Percentiles rank a stretch among this genome's conserved stretches.
phyloP scores from a whole-genome alignment of 78 protist genomes.

The slime mould (Dictyostelium discoideum) region DNA sequence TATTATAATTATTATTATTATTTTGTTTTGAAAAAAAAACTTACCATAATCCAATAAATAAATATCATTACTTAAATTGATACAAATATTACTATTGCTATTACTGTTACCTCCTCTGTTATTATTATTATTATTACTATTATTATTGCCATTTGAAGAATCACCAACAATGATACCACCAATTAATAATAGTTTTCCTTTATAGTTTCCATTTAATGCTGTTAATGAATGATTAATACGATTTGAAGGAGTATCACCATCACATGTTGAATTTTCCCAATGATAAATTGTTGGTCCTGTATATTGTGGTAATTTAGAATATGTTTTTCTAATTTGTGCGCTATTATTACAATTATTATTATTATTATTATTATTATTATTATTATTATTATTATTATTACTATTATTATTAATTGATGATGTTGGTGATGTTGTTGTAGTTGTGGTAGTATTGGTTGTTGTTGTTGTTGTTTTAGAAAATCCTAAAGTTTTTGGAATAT shows the following conservation, averaged over 20 bases:
- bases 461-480: not conserved
- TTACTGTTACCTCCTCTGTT: not conserved
- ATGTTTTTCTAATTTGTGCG: slow-evolving; percentile 18
- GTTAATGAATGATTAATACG: slow-evolving; percentile 20
- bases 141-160: not conserved
- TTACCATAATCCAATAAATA: slow-evolving; percentile 41
- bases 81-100: not conserved
- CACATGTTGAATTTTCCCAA: slow-evolving; percentile 14
- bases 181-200: slow-evolving; percentile 44
- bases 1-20: no score
- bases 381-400: not conserved
- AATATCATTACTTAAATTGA: slow-evolving; percentile 20
- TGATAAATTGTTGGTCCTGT: slow-evolving; percentile 20
- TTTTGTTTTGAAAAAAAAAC: not conserved
- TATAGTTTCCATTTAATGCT: slow-evolving; percentile 33
- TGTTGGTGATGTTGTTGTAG: slow-evolving; percentile 9
- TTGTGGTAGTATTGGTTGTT: not conserved
- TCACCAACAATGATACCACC: slow-evolving; percentile 10
- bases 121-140: not conserved
- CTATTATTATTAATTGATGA: not conserved
- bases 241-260: slow-evolving; percentile 26
- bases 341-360: no score
- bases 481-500: not conserved
- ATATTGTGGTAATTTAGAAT: slow-evolving; percentile 54
- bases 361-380: not conserved